Base-by-base conservation (phyloP, 371 early-diverging fungal genomes). In the Mucor ambiguus region DNA sequence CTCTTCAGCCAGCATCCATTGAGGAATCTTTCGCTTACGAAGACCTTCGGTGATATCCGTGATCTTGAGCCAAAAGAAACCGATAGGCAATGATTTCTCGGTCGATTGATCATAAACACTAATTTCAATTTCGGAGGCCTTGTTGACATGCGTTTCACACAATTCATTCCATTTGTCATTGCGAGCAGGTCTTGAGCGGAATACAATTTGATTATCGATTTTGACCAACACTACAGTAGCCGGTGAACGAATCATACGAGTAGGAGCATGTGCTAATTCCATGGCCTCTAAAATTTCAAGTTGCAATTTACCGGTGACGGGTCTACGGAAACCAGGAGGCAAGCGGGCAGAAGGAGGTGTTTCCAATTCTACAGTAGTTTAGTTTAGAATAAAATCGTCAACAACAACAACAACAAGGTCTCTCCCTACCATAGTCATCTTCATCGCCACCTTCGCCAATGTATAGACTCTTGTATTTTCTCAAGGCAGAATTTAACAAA, bases 91-190 rank as follows among this genome's bases (percentile, higher is more conserved):
- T 46, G 82, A 85, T 58, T 80, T 79, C 37, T 89, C 87, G 49
- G 86, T 83, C 14, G 84, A 81, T 60, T 88, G 80, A 61, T 95
- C 95, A 63, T 87, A 88, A 3, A 96, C 77, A 16, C 91, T 86
- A 32, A 98, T 74, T 75, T 98, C 98, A 9, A 96, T 86, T 69
- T 97, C 97, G n/a, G 90, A 89, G 0, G 93, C 96, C 77, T 92
- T 92, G 67, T 93, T 93, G 44, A 96, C 90, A 44, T 87, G 84
- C 28, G 95, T 81, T 55, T 89, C 90, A 73, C 95, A 93, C 33
- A 90, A 87, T 54, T 98, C 96, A 66, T 85, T 85, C 75, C 77
- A 95, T 43, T 85, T 84, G 48, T 87, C 88, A 24, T 85, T 86
- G 37, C 86, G 83, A 35, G 88, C 74, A 11, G 75, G 77, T 58